Percentiles rank a stretch among this genome's conserved stretches.
phyloP scores from a whole-genome alignment of 2,329 filamentous ascomycete genomes.

The Chaetomiaceae sp. region DNA sequence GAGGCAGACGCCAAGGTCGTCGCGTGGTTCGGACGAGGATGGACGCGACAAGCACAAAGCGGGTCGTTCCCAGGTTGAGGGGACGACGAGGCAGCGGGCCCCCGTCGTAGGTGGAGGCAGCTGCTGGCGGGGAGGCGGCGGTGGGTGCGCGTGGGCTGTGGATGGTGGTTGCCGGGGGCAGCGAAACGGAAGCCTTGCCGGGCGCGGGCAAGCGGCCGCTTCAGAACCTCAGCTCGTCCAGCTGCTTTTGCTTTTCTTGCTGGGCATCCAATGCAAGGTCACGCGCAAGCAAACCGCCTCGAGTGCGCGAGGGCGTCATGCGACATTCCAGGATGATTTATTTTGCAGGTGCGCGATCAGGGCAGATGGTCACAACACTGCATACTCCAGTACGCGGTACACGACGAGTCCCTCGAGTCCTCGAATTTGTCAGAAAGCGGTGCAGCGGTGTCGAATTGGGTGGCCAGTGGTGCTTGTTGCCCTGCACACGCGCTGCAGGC shows the following conservation, averaged over 20 bases:
- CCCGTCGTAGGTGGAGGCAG: neutral
- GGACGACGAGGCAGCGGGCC: conserved; percentile 8
- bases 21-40: neutral
- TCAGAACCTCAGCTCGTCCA: neutral
- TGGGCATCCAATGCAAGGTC: conserved; percentile 2
- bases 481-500: conserved; percentile 10
- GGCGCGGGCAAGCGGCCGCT: conserved; percentile 13
- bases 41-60: conserved; percentile 8
- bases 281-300: neutral
- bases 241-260: neutral
- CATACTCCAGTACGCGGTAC: too few relatives aligned
- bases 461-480: conserved; percentile 7
- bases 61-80: conserved; percentile 11
- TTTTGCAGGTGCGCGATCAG: neutral
- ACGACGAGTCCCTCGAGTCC: conserved; percentile 1
- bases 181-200: conserved; percentile 25
- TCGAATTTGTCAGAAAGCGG: conserved; percentile 5
- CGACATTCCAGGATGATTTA: neutral
- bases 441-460: neutral
- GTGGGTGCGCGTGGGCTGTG: conserved; percentile 1
- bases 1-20: neutral
- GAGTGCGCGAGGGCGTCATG: neutral
- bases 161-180: conserved; percentile 12
- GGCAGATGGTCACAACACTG: neutral
- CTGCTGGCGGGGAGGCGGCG: neutral